Evolutionary conservation across 2,329 filamentous ascomycete species (phyloP).

Genomic region (Fusarium globosum): DNA sequence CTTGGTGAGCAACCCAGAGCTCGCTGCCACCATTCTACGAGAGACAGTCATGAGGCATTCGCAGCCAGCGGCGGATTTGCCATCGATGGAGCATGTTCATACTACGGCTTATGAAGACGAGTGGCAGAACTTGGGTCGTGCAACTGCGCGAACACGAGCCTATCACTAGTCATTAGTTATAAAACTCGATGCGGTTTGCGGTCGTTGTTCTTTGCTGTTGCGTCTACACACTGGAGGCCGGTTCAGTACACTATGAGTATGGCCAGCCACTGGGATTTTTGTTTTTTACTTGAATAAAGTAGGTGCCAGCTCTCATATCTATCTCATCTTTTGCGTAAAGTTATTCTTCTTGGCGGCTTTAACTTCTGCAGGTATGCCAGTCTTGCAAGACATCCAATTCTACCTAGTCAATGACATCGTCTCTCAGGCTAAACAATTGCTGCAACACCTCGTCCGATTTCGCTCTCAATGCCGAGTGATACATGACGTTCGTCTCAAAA

Average conservation of each 20-base stretch:
- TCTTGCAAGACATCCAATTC: slow-evolving; percentile 1
- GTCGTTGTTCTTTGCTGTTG: neutral
- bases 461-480: slow-evolving; percentile 83
- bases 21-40: slow-evolving; percentile 58
- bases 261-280: neutral
- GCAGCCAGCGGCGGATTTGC: slow-evolving; percentile 49
- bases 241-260: neutral
- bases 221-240: neutral
- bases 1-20: slow-evolving; percentile 57
- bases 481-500: slow-evolving; percentile 87
- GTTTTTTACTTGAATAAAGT: neutral
- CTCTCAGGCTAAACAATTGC: slow-evolving; percentile 80
- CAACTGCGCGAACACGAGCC: neutral
- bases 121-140: slow-evolving; percentile 16
- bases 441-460: slow-evolving; percentile 81
- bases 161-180: neutral
- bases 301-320: slow-evolving; percentile 1
- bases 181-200: neutral
- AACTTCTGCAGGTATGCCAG: neutral
- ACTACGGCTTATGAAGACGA: slow-evolving; percentile 19
- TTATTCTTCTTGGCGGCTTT: neutral
- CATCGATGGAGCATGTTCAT: slow-evolving; percentile 55
- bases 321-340: slow-evolving; percentile 2
- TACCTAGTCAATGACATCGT: slow-evolving; percentile 69
- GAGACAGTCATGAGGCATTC: slow-evolving; percentile 59